Evolutionary conservation across 2,329 filamentous ascomycete species (phyloP).

Genomic region (Tolypocladium album): DNA sequence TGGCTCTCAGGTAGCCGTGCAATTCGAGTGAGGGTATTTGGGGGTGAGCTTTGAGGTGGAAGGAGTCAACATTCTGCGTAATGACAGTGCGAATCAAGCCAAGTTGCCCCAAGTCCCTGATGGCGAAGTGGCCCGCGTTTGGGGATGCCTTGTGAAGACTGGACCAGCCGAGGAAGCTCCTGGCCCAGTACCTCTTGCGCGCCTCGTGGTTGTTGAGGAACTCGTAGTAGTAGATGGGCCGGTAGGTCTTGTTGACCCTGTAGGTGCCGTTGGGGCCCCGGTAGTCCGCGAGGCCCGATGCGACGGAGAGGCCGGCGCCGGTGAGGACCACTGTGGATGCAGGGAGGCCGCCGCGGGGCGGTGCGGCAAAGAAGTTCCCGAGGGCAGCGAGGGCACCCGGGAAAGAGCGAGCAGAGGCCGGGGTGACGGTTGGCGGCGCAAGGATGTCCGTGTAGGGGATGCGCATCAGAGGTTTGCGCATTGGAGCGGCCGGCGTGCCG

Average conservation of each 20-base stretch:
- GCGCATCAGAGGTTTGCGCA: constrained; percentile 66
- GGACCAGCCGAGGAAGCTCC: constrained; percentile 89
- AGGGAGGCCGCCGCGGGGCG: constrained; percentile 37
- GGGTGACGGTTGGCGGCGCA: constrained; percentile 64
- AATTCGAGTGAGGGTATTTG: constrained; percentile 67
- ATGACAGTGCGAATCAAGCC: constrained; percentile 69
- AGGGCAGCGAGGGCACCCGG: constrained; percentile 69
- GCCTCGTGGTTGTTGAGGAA: constrained; percentile 74
- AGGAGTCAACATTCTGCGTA: constrained; percentile 96
- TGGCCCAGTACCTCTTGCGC: constrained; percentile 88
- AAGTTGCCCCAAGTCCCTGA: constrained; percentile 59
- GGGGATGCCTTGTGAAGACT: constrained; percentile 68
- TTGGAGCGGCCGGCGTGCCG: constrained; percentile 16
- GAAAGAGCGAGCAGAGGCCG: constrained; percentile 57
- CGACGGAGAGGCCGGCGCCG: constrained; percentile 87
- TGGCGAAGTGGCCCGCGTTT: constrained; percentile 69
- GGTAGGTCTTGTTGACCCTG: constrained; percentile 78
- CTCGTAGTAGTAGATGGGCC: constrained; percentile 88
- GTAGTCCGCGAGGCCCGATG: constrained; percentile 89
- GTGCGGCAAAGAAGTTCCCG: constrained; percentile 60
- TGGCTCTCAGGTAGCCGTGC: constrained; percentile 77
- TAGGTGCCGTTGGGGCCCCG: constrained; percentile 85
- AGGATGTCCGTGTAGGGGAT: constrained; percentile 86
- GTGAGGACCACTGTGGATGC: constrained; percentile 45
- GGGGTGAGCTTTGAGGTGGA: constrained; percentile 72